These are phyloP conservation scores for Coemansia sp. DNA, from an alignment of 192 early-diverging fungal genomes.

Conservation along the genomic window DNA sequence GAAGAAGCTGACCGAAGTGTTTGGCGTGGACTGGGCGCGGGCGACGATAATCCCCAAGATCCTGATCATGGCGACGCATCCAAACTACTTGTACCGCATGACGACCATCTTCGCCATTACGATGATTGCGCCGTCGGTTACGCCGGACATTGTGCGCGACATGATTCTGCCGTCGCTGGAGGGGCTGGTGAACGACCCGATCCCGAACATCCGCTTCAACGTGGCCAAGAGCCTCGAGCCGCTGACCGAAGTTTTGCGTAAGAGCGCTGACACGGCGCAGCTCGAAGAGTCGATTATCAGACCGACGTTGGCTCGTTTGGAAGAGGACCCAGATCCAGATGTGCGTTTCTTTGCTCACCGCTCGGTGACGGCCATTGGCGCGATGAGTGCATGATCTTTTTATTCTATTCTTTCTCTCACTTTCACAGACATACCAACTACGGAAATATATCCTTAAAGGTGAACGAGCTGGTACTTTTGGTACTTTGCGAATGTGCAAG, in stretches of 20 bases:
- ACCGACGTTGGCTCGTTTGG: conserved; percentile 78
- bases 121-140: conserved; percentile 84
- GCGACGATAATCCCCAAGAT: conserved; percentile 92
- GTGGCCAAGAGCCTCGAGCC: conserved; percentile 92
- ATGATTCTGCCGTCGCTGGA: conserved; percentile 85
- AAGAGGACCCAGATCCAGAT: conserved; percentile 88
- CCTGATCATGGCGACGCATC: conserved; percentile 80
- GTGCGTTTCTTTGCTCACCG: conserved; percentile 89
- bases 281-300: conserved; percentile 70
- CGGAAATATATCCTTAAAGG: too few species aligned
- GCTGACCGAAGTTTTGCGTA: conserved; percentile 75
- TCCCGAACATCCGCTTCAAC: conserved; percentile 99
- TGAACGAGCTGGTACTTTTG: background rate
- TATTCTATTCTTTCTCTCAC: background rate
- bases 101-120: conserved; percentile 96
- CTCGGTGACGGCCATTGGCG: conserved; percentile 52
- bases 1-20: conserved; percentile 93
- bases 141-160: conserved; percentile 83
- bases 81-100: conserved; percentile 98
- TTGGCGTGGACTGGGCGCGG: conserved; percentile 98
- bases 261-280: conserved; percentile 57
- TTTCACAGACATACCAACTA: background rate
- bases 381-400: background rate
- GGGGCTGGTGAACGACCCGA: conserved; percentile 83
- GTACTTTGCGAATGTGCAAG: background rate